Conservation (phyloP, 768 basidiomycete genomes). For the Hygrophoropsis aurantiaca region DNA sequence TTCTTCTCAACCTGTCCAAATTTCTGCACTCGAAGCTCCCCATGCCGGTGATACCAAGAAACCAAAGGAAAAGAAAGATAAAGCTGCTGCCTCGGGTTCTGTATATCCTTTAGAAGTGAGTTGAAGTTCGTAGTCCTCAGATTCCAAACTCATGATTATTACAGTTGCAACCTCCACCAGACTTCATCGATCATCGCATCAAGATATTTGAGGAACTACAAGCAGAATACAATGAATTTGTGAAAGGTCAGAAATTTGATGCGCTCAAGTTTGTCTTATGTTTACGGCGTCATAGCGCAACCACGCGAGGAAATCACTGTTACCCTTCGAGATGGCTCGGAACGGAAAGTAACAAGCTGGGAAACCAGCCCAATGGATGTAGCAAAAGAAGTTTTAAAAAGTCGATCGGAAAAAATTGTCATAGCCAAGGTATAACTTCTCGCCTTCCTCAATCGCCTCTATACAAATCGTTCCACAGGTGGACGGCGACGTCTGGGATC, state of each 20-base stretch:
- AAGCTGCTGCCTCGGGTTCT: slow-evolving; percentile 30
- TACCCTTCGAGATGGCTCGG: slow-evolving; percentile 84
- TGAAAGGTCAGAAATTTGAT: slow-evolving; percentile 58
- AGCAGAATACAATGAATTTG: slow-evolving; percentile 76
- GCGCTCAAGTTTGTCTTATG: slow-evolving; percentile 6
- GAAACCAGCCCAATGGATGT: slow-evolving; percentile 92
- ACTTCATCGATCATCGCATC: slow-evolving; percentile 87
- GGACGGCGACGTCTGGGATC: slow-evolving; percentile 86
- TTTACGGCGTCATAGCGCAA: slow-evolving; percentile 49
- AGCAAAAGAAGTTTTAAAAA: slow-evolving; percentile 84
- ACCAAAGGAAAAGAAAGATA: slow-evolving; percentile 48
- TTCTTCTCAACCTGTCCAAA: slow-evolving; percentile 49
- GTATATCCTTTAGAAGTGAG: slow-evolving; percentile 67
- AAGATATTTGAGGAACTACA: slow-evolving; percentile 88
- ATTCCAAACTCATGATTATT: neutral
- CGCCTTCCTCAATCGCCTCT: neutral
- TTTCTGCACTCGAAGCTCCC: slow-evolving; percentile 45
- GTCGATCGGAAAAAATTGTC: slow-evolving; percentile 83
- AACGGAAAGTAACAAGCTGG: slow-evolving; percentile 85
- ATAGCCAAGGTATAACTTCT: slow-evolving; percentile 78
- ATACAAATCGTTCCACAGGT: slow-evolving; percentile 48
- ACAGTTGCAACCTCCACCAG: slow-evolving; percentile 80
- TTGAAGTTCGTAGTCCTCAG: neutral
- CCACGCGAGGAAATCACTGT: slow-evolving; percentile 81
- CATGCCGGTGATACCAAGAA: slow-evolving; percentile 38